Conservation (phyloP, 2,329 filamentous ascomycete genomes). For the Leptographium galeiforme region DNA sequence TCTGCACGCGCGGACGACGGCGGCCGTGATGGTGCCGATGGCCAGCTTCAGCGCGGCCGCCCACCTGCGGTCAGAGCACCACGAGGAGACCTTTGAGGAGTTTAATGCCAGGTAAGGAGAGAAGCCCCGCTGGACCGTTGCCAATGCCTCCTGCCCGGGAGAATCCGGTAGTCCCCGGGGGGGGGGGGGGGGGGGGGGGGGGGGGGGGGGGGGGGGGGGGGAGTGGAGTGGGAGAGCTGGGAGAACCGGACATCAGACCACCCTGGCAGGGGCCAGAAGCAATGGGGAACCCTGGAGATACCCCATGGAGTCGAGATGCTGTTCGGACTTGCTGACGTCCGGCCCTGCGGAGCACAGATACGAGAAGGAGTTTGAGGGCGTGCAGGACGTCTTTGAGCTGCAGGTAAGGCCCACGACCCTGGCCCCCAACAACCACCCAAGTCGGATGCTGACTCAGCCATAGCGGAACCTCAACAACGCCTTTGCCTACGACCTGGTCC, state of each 20-base stretch:
- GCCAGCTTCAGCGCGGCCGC: slow-evolving; percentile 50
- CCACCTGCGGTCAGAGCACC: slow-evolving; percentile 48
- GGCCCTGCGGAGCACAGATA: slow-evolving; percentile 50
- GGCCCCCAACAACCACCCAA: neutral
- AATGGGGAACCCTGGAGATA: too few relatives aligned
- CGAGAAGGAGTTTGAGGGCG: slow-evolving; percentile 96
- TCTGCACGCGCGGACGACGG: slow-evolving; percentile 13
- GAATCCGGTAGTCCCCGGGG: neutral
- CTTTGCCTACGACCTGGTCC: slow-evolving; percentile 99
- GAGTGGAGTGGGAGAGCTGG: too few relatives aligned
- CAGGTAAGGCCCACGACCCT: slow-evolving; percentile 51
- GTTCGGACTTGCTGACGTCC: slow-evolving; percentile 9
- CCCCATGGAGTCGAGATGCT: neutral
- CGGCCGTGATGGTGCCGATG: slow-evolving; percentile 37
- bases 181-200: neutral
- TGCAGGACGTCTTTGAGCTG: slow-evolving; percentile 99
- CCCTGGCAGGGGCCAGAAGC: neutral
- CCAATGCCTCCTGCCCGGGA: neutral
- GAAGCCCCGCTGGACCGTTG: neutral
- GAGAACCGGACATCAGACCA: neutral
- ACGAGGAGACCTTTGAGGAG: slow-evolving; percentile 97
- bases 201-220: too few relatives aligned
- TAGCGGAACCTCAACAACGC: slow-evolving; percentile 94
- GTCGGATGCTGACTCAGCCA: neutral
- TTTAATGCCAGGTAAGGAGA: slow-evolving; percentile 86